Conservation (phyloP, 805 yeast genomes). For the Spathaspora girioi region DNA sequence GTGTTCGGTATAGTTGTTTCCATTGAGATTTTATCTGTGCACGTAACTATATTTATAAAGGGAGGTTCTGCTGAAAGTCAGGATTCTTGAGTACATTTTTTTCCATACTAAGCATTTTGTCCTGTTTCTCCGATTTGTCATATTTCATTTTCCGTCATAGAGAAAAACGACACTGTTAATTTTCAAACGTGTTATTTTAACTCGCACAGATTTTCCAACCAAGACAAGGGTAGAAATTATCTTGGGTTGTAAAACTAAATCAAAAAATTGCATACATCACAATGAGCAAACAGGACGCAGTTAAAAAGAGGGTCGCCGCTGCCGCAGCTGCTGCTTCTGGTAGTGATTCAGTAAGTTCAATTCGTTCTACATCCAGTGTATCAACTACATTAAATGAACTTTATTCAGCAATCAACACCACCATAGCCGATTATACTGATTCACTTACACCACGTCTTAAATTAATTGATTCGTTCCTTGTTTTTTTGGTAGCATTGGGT, state of each 20-base stretch:
- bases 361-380: constrained; percentile 6
- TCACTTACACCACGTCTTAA: constrained; percentile 46
- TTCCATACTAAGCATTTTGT: background rate
- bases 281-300: constrained; percentile 38
- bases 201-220: background rate
- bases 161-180: background rate
- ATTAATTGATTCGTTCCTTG: constrained; percentile 75
- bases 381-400: constrained; percentile 19
- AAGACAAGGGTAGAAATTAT: background rate
- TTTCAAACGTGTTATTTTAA: background rate
- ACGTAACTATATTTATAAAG: too few relatives aligned
- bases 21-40: background rate
- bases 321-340: constrained; percentile 3
- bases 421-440: constrained; percentile 30
- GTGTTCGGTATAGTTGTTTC: background rate
- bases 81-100: background rate
- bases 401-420: constrained; percentile 25
- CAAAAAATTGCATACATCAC: background rate
- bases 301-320: constrained; percentile 12
- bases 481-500: constrained; percentile 71
- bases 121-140: background rate
- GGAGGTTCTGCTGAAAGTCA: background rate
- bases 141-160: background rate
- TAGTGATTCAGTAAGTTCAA: background rate
- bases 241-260: too few relatives aligned